Evolutionary conservation across 495 filamentous ascomycete species (phyloP).

Genomic region (Astrothelium subdiscretum): DNA sequence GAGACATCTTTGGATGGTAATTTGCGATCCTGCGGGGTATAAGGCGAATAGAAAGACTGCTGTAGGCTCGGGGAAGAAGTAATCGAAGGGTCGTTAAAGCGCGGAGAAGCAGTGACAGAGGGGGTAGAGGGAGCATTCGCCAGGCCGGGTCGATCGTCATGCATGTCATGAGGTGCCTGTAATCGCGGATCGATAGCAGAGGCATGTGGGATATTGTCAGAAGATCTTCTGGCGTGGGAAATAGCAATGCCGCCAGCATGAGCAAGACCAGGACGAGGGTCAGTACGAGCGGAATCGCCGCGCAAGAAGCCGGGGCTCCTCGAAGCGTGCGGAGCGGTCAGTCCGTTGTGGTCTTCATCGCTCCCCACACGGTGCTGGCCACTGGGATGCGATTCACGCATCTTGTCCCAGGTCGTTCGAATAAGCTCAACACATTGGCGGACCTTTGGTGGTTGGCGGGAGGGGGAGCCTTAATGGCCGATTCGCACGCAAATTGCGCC

Average conservation of each 20-base stretch:
- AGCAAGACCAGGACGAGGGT: not conserved
- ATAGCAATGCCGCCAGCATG: not conserved
- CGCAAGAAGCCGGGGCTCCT: not conserved
- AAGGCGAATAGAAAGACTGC: constrained; percentile 2
- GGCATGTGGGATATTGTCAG: not conserved
- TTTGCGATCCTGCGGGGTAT: constrained; percentile 25
- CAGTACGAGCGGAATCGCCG: not conserved
- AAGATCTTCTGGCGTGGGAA: not conserved
- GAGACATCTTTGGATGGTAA: constrained; percentile 63
- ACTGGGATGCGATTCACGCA: not conserved
- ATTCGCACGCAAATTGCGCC: not conserved
- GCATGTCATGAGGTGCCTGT: not conserved
- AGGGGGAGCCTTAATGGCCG: not conserved
- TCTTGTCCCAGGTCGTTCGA: not conserved
- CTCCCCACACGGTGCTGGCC: not conserved
- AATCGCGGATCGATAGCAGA: not conserved
- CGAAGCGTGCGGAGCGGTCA: not conserved
- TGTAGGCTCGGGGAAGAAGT: not conserved
- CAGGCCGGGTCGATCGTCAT: not conserved
- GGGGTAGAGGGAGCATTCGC: not conserved
- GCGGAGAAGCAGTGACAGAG: not conserved
- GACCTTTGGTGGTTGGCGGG: not conserved
- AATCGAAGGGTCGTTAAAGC: not conserved
- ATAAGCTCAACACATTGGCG: not conserved
- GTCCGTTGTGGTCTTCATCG: not conserved